Evolutionary conservation across 2,329 filamentous ascomycete species (phyloP).

Genomic region (Didymella segeticola): DNA sequence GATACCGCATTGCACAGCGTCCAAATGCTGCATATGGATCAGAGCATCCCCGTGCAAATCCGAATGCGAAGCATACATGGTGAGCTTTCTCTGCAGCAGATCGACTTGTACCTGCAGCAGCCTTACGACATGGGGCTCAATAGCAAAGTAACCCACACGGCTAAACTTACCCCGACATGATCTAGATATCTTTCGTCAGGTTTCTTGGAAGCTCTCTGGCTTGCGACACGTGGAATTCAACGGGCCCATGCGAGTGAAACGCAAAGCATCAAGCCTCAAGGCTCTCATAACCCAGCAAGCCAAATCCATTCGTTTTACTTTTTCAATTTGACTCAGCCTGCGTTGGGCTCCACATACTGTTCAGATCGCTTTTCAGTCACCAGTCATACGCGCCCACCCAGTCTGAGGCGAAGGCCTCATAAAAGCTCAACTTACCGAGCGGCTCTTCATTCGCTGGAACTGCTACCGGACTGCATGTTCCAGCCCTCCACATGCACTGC

Average conservation of each 20-base stretch:
- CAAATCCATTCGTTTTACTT: background rate
- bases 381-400: background rate
- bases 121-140: background rate
- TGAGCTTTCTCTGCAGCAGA: background rate
- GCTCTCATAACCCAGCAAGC: background rate
- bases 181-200: too few species aligned
- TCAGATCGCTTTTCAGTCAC: background rate
- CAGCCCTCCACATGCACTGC: background rate
- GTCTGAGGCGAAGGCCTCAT: background rate
- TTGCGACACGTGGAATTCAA: conserved; percentile 4
- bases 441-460: background rate
- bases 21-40: background rate
- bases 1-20: background rate
- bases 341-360: background rate
- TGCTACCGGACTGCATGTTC: background rate
- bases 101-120: conserved; percentile 7
- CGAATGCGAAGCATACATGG: conserved; percentile 3
- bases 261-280: background rate
- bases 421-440: background rate
- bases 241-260: background rate
- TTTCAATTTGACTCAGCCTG: background rate
- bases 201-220: too few species aligned
- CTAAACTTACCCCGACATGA: conserved; percentile 1
- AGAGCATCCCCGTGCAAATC: conserved; percentile 1
- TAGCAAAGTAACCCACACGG: background rate